Base-by-base conservation (phyloP, 257 asterid species). In the Solanum virginianum region DNA sequence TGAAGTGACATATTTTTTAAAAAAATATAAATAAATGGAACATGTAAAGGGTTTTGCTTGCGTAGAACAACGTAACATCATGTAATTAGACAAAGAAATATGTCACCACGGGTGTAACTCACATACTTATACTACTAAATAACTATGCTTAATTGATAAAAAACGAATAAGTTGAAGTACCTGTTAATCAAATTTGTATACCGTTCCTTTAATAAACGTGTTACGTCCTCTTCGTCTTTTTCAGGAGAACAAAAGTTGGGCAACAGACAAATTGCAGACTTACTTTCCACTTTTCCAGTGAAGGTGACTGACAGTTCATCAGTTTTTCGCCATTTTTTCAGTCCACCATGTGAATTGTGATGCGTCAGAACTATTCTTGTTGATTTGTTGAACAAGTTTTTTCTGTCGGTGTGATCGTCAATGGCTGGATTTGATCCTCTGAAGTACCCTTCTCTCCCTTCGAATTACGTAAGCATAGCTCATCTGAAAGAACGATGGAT, bases 401-500 rank as follows among this genome's bases (percentile, higher is more conserved):
- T 65, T 13, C 43, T 26, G 4, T 26, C 4, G 29, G n/a, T 70
- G 3, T 45, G 45, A 15, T 53, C 83, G 1, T 79, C 65, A 53
- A 79, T 79, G 83, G 26, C 66, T 79, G 83, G 57, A 32, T 4
- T 39, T 53, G 22, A 51, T 79, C 39, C 17, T 17, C 82, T 47
- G 41, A 90, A 83, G 29, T 77, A 85, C 65, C 88, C 90, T n/a
- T 80, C 90, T 56, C 84, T 95, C 49, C 97, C 98, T 12, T 84
- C 96, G 3, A 88, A 90, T 84, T 95, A 94, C 88, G 94, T 95
- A 18, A 86, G 98, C n/a, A 65, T 92, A 1, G 90, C 85, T 53
- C 90, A 91, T 10, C 96, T 95, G 39, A 89, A 87, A 74, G 92
- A 93, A 84, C 90, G 91, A 83, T 94, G 98, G 97, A 87, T 91